These are phyloP conservation scores for Syzygium malaccense DNA, from an alignment of 441 rosid genomes.

Conservation along the genomic window DNA sequence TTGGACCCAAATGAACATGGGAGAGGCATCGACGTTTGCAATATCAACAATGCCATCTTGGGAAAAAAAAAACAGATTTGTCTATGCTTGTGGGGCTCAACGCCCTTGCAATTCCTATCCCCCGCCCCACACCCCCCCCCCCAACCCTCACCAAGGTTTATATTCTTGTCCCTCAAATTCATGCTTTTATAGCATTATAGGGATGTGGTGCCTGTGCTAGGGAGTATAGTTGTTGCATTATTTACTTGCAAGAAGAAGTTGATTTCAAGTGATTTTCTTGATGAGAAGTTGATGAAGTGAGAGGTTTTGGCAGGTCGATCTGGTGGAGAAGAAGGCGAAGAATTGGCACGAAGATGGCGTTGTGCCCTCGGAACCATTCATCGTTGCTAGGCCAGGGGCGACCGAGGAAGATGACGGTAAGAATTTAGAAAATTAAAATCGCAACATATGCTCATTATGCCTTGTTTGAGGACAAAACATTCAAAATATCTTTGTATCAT, in stretches of 20 bases:
- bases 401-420: conserved; percentile 86
- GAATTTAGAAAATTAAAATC: background rate
- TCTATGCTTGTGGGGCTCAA: conserved; percentile 86
- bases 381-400: conserved; percentile 84
- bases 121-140: conserved; percentile 88
- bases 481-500: background rate
- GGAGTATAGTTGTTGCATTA: background rate
- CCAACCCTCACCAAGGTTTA: conserved; percentile 85
- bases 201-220: background rate
- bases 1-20: conserved; percentile 82
- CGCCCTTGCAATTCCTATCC: conserved; percentile 88
- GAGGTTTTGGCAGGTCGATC: conserved; percentile 41
- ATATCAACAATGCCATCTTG: conserved; percentile 56
- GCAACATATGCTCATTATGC: background rate
- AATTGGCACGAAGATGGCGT: conserved; percentile 74
- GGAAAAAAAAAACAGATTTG: conserved; percentile 68
- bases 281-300: background rate
- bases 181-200: background rate
- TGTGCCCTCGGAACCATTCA: conserved; percentile 83
- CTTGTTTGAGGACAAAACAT: background rate
- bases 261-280: background rate
- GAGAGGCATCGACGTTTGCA: conserved; percentile 87
- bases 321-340: conserved; percentile 62
- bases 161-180: background rate
- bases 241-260: background rate